A percentile compares a stretch with the other conserved stretches of the same genome.
These are phyloP conservation scores for Elaeis oleifera DNA, from an alignment of 202 grass and related monocot genomes.

Conservation along the genomic window DNA sequence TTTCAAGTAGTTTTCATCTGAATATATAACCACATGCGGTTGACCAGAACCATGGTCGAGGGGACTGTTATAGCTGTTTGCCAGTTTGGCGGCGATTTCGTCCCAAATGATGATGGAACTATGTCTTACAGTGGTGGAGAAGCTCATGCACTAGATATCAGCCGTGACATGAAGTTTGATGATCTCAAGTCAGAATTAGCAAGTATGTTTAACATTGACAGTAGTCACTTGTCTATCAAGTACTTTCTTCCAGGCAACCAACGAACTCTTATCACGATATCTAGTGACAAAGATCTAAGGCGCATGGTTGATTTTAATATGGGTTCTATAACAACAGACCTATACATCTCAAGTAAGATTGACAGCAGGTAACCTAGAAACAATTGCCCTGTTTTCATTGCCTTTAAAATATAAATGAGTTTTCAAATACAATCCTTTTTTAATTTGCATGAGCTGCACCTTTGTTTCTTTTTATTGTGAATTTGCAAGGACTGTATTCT, in stretches of 20 bases:
- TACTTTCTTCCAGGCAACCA: slow-evolving; percentile 88
- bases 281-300: slow-evolving; percentile 84
- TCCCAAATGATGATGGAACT: slow-evolving; percentile 51
- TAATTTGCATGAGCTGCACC: slow-evolving; percentile 2
- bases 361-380: slow-evolving; percentile 49
- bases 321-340: slow-evolving; percentile 52
- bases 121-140: slow-evolving; percentile 85
- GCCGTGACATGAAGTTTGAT: slow-evolving; percentile 54
- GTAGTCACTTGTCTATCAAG: slow-evolving; percentile 62
- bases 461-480: not conserved
- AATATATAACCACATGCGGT: no score
- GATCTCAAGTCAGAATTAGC: slow-evolving; percentile 75
- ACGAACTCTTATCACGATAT: slow-evolving; percentile 77
- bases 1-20: no score
- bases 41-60: slow-evolving; percentile 13
- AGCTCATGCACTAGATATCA: slow-evolving; percentile 74
- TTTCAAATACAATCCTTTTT: not conserved
- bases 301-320: slow-evolving; percentile 94
- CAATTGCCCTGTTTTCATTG: no score
- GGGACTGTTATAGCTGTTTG: slow-evolving; percentile 65
- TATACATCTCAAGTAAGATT: slow-evolving; percentile 78
- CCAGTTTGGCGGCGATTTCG: slow-evolving; percentile 83
- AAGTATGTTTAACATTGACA: slow-evolving; percentile 70
- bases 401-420: no score
- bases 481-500: not conserved